Base-by-base conservation (phyloP, 1,284 basidiomycete genomes). In the Cystobasidium sp. region DNA sequence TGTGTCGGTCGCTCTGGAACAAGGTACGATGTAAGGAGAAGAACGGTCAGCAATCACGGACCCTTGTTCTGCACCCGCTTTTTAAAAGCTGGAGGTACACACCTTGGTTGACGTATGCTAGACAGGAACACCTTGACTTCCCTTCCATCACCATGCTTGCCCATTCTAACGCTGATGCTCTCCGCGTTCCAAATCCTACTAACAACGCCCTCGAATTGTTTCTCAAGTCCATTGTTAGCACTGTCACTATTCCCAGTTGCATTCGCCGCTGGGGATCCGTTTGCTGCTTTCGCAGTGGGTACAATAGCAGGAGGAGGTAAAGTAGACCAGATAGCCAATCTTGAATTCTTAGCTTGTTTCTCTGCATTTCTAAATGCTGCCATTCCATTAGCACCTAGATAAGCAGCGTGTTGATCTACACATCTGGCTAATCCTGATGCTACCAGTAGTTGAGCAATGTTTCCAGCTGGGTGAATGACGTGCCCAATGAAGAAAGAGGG, bases 361-460 rank as follows among this genome's bases (percentile, higher is more conserved):
- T 98, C 96, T 0, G 93, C 92, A 2, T 89, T 87, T 53, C 95
- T 89, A 41, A 97, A 86, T 51, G 88, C 88, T 80, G 95, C 92
- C 88, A 96, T 93, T 62, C 16, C 88, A 89, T 43, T 92, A 90
- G 75, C 86, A 7, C 75, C 75, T 52, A 99, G 88, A 87, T 98
- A 91, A 44, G 95, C 96, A 14, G 94, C 94, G 82, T 99, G 96
- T 95, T 96, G 98, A 81, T 97, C 95, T 75, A 98, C 91, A 67
- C 97, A 88, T 75, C 93, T 90, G 12, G 95, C 96, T 3, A 98
- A 86, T 63, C 96, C 94, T 58, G 88, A 88, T 3, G 87, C 87
- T 20, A 94, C 88, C 59, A 99, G 86, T 83, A 92, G 90, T 79
- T 96, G 93, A 18, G 94, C 94, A 65, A 99, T 91, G 83, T 97